Conservation (phyloP, 2,329 filamentous ascomycete genomes). For the Fonsecaea pugnacius region DNA sequence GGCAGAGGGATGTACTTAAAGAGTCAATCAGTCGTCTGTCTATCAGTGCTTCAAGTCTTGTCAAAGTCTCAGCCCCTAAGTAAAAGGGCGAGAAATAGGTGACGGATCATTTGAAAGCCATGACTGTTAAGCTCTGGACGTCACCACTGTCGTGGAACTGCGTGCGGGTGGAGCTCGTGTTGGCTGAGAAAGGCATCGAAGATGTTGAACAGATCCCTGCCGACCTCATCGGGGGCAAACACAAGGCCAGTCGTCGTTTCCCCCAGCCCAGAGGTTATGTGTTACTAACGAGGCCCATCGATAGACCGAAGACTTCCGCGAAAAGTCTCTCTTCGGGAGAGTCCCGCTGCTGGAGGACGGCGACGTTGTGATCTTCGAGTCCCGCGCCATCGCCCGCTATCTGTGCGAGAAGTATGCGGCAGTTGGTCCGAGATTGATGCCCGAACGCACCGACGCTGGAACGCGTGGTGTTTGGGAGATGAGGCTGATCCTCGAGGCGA, state of each 20-base stretch:
- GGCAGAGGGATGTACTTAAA: not conserved
- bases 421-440: slow-evolving; percentile 6
- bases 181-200: slow-evolving; percentile 18
- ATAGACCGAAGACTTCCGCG: slow-evolving; percentile 11
- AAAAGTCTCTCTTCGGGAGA: slow-evolving; percentile 19
- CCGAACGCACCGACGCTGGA: not conserved
- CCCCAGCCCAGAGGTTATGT: not conserved
- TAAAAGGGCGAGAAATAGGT: not conserved
- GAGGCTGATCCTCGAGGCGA: slow-evolving; percentile 7
- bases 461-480: slow-evolving; percentile 11
- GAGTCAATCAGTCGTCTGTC: not conserved
- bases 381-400: slow-evolving; percentile 19
- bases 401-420: slow-evolving; percentile 13
- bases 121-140: slow-evolving; percentile 16
- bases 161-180: slow-evolving; percentile 13
- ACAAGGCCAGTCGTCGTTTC: slow-evolving; percentile 8
- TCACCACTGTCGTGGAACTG: slow-evolving; percentile 18
- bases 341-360: slow-evolving; percentile 17
- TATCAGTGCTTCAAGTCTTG: not conserved
- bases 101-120: not conserved
- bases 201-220: slow-evolving; percentile 2
- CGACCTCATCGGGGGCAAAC: slow-evolving; percentile 10
- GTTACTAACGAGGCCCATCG: not conserved
- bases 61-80: not conserved
- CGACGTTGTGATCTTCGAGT: slow-evolving; percentile 13